Evolutionary conservation across 2,329 filamentous ascomycete genomes (phyloP), one percentile per base, ranked within the genome.

Genomic region (Metarhizium anisopliae): DNA sequence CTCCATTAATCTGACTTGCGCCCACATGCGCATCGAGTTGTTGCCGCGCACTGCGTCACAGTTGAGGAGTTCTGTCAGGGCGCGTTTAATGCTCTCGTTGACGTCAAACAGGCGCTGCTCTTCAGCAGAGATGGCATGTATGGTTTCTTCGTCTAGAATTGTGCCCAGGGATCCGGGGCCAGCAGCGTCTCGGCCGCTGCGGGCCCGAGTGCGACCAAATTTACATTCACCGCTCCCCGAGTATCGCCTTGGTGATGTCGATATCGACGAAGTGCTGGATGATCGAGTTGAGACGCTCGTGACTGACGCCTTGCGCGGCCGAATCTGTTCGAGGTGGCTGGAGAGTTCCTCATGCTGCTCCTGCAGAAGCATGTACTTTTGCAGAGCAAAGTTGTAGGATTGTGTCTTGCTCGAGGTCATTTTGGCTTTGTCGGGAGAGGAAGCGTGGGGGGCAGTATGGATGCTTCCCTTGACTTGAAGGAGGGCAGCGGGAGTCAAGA

Each of bases 11-110:
- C 80, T 72, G 20, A 76, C 74, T 66, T 84, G 81, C 38, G 84
- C 78, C 77, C 79, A 84, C 58, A 75, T 80, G 51, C 81, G 78
- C 64, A 81, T 77, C 1, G 73, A 70, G 32, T 70, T 68, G 58
- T 83, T 78, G 50, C 66, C 68, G 47, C 80, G 77, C 16, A 82
- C 78, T 42, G 75, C 70, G 29, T 80, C 77, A 67, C 79, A 83
- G 68, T 84, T 85, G 62, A 85, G 75, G 14, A 85, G 74, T 66
- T 83, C 81, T 6, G 81, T 85, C 61, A 85, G 65, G 2, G 80
- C 77, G 36, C 80, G 75, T 70, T 85, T 85, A 70, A 84, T 81
- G 61, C 77, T 76, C 67, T 83, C 80, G 67, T 82, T 82, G 67
- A 83, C 77, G 59, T 77, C 73, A 52, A 73, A 80, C 11, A 83